phyloP scores from a whole-genome alignment of 2,329 filamentous ascomycete genomes.

The Monosporascus sp. region DNA sequence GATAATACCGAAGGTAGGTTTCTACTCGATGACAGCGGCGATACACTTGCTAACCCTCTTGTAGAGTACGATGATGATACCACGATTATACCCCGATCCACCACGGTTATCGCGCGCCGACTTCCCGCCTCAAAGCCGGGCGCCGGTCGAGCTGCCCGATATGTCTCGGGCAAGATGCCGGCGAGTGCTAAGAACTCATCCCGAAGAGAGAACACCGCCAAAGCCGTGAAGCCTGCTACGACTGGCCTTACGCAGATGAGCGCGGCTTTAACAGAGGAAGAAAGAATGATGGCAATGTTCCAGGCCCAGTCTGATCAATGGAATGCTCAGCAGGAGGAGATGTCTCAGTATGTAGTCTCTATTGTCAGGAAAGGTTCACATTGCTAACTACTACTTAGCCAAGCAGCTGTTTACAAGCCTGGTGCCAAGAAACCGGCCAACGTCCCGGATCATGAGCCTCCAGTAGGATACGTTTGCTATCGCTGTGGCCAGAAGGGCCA shows the following conservation, averaged over 20 bases:
- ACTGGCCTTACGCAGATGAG: constrained; percentile 62
- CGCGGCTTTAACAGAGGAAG: constrained; percentile 82
- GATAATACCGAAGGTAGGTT: constrained; percentile 81
- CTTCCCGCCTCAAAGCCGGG: constrained; percentile 79
- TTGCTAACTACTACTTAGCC: constrained; percentile 33
- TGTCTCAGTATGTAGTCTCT: constrained; percentile 64
- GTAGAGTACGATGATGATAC: constrained; percentile 97
- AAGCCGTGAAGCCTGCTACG: constrained; percentile 52
- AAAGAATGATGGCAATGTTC: constrained; percentile 90
- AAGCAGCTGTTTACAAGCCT: constrained; percentile 57
- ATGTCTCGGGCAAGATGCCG: constrained; percentile 95
- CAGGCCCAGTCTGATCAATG: constrained; percentile 85
- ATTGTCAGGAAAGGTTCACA: neutral
- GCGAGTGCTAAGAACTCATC: constrained; percentile 77
- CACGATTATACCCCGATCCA: constrained; percentile 91
- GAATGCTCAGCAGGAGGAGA: constrained; percentile 87
- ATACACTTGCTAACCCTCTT: constrained; percentile 11
- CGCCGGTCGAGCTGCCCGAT: constrained; percentile 84
- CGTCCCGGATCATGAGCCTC: constrained; percentile 88
- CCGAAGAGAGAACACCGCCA: constrained; percentile 57
- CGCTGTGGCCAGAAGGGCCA: constrained; percentile 97
- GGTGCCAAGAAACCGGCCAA: constrained; percentile 63
- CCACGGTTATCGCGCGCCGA: constrained; percentile 83
- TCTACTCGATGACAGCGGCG: neutral
- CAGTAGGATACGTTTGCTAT: constrained; percentile 92